Evolutionary conservation across 2,329 filamentous ascomycete species (phyloP), one percentile per base, ranked within the genome.

Genomic region (Pyricularia grisea): DNA sequence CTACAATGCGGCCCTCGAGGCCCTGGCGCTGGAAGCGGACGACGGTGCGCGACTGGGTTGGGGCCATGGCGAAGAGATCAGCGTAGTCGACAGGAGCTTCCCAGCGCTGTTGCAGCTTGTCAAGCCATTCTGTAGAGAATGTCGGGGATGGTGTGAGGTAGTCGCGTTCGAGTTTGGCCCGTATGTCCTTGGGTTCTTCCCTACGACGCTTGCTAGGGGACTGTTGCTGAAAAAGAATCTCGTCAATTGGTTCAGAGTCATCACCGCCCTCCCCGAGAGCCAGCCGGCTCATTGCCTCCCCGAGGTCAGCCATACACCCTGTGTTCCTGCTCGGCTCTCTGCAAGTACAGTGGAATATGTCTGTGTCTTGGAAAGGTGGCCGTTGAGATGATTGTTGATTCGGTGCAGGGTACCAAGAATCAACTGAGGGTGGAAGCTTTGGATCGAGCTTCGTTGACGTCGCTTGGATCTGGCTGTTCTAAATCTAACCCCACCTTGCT

Each of bases 1-100:
- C 94, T 10, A 92, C 97, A 28, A 99, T 94, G 68, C 91, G 87
- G 27, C 95, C 95, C 79, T 98, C 93, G 17, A 98, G 85, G 6
- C 95, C 95, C 79, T 97, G 93, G 69, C 95, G 87, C 64, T 89
- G 91, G 78, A 99, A 99, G 33, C 95, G 89, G 31, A 93, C 97
- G 73, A 97, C 90, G n/a, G 94, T 98, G 70, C 95, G 88, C 20
- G 93, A 94, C 79, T 98, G 95, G 0, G 94, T 96, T 3, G 93
- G 92, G 1, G 93, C 93, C 68, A 98, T 85, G 72, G 90, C 88
- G 79, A 97, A 97, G 23, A 98, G 85, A 69, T 93, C 89, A n/a
- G 88, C 87, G 76, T 94, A 91, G 74, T 97, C 90, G 55, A 89
- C 86, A 4, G 92, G 87, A 69, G 88, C 85, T 72, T 97, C 92